Conservation (phyloP, 768 basidiomycete genomes). For the Psilocybe cubensis region DNA sequence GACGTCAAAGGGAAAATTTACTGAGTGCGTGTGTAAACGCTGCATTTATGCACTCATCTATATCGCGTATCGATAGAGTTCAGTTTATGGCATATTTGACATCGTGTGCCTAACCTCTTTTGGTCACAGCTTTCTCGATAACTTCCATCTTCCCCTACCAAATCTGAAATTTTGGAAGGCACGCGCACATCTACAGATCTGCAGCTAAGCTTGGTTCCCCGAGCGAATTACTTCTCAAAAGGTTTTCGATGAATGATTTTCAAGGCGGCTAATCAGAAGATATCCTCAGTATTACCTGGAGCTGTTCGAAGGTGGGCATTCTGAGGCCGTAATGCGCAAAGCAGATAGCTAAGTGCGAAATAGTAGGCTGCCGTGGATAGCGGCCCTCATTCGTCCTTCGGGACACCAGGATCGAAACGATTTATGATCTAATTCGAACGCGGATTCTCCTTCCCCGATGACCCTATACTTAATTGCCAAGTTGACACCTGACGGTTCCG, state of each 20-base stretch:
- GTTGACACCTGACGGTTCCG: slow-evolving; percentile 44
- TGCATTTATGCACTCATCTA: slow-evolving; percentile 22
- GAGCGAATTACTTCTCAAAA: slow-evolving; percentile 36
- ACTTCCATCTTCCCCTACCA: slow-evolving; percentile 30
- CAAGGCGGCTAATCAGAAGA: slow-evolving; percentile 38
- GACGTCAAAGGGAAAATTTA: slow-evolving; percentile 17
- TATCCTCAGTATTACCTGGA: slow-evolving; percentile 29
- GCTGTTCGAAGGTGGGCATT: slow-evolving; percentile 22
- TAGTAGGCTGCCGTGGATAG: slow-evolving; percentile 45
- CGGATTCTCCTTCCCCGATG: slow-evolving; percentile 37
- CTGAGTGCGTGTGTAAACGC: slow-evolving; percentile 9
- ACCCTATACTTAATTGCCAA: slow-evolving; percentile 40
- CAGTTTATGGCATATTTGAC: slow-evolving; percentile 38
- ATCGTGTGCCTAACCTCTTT: slow-evolving; percentile 45
- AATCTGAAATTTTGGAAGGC: slow-evolving; percentile 43
- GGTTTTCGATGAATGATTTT: slow-evolving; percentile 41
- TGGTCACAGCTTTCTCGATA: slow-evolving; percentile 37
- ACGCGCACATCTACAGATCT: slow-evolving; percentile 46
- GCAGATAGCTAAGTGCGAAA: slow-evolving; percentile 39
- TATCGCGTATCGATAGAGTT: slow-evolving; percentile 24
- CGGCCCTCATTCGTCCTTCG: slow-evolving; percentile 45
- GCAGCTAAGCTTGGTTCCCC: slow-evolving; percentile 25
- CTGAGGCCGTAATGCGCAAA: slow-evolving; percentile 34
- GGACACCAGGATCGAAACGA: slow-evolving; percentile 41
- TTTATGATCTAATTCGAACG: slow-evolving; percentile 41